Conservation (phyloP, 352 stramenopile genomes). For the Plasmopara muralis region DNA sequence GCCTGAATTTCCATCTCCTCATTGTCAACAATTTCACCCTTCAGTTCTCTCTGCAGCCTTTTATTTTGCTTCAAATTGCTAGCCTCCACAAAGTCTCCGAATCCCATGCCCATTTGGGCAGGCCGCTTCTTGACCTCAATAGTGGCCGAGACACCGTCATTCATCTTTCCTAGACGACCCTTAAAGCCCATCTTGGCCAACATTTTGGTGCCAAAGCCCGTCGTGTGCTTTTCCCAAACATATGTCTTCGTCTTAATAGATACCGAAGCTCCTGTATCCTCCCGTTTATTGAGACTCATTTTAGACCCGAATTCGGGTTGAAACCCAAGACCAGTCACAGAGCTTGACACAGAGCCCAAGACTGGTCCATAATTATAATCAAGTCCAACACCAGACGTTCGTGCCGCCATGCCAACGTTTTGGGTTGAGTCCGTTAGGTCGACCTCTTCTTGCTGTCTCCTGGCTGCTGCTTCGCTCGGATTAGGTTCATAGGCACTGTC, state of each 20-base stretch:
- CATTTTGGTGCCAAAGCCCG: conserved; percentile 94
- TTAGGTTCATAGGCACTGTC: conserved; percentile 4
- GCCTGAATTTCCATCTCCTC: conserved; percentile 19
- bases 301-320: conserved; percentile 12
- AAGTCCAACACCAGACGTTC: conserved; percentile 5
- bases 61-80: conserved; percentile 89
- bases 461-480: conserved; percentile 13
- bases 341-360: conserved; percentile 1
- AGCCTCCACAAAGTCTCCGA: conserved; percentile 90
- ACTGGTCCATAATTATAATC: background rate
- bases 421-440: conserved; percentile 2
- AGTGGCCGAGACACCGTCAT: conserved; percentile 88
- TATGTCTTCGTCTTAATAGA: conserved; percentile 29
- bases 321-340: conserved; percentile 12
- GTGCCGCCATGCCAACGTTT: conserved; percentile 6
- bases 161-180: conserved; percentile 89
- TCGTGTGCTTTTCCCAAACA: conserved; percentile 95
- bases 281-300: conserved; percentile 8
- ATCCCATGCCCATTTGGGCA: conserved; percentile 90
- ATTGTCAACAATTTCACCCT: conserved; percentile 58
- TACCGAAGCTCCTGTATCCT: conserved; percentile 8
- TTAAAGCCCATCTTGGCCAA: conserved; percentile 95
- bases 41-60: conserved; percentile 88
- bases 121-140: conserved; percentile 93
- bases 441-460: conserved; percentile 21